phyloP scores from a whole-genome alignment of 2,329 filamentous ascomycete species.

The Aspergillus neoniger region DNA sequence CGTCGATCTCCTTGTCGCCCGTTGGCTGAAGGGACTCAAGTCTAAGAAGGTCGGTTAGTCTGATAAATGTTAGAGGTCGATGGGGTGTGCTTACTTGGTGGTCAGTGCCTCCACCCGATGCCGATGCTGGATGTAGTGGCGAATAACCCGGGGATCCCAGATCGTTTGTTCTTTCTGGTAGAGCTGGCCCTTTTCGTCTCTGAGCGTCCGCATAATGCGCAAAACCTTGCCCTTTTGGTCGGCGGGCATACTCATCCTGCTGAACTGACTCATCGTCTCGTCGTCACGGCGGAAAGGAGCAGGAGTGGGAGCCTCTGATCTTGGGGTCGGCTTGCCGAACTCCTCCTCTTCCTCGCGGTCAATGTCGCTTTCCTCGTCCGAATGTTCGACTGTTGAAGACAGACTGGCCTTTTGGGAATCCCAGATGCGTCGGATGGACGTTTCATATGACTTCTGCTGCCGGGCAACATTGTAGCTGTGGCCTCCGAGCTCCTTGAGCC shows the following conservation, averaged over 20 bases:
- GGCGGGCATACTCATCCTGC: conserved; percentile 63
- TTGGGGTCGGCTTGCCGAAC: conserved; percentile 59
- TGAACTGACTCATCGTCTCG: conserved; percentile 79
- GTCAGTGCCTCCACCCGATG: conserved; percentile 70
- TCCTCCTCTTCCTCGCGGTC: conserved; percentile 54
- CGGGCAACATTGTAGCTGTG: conserved; percentile 97
- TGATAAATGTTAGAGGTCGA: not conserved
- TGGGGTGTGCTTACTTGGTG: conserved; percentile 63
- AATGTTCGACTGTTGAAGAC: conserved; percentile 71
- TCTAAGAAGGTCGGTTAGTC: conserved; percentile 37
- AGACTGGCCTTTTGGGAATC: conserved; percentile 79
- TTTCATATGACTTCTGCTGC: conserved; percentile 88
- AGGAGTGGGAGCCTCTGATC: conserved; percentile 66
- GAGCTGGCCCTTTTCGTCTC: conserved; percentile 65
- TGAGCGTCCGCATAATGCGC: conserved; percentile 71
- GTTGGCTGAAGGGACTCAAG: conserved; percentile 64
- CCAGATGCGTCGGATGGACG: conserved; percentile 91
- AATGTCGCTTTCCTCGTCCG: conserved; percentile 70
- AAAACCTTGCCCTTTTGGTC: conserved; percentile 70
- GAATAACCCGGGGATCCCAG: conserved; percentile 81
- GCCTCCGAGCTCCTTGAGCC: conserved; percentile 69
- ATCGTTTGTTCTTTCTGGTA: conserved; percentile 62
- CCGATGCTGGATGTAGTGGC: conserved; percentile 80
- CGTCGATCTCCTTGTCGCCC: conserved; percentile 67
- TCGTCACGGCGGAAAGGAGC: conserved; percentile 60